A percentile compares a stretch with the other conserved stretches of the same genome.
Conservation (phyloP, 495 filamentous ascomycete genomes). For the Lasiosphaeria miniovina region DNA sequence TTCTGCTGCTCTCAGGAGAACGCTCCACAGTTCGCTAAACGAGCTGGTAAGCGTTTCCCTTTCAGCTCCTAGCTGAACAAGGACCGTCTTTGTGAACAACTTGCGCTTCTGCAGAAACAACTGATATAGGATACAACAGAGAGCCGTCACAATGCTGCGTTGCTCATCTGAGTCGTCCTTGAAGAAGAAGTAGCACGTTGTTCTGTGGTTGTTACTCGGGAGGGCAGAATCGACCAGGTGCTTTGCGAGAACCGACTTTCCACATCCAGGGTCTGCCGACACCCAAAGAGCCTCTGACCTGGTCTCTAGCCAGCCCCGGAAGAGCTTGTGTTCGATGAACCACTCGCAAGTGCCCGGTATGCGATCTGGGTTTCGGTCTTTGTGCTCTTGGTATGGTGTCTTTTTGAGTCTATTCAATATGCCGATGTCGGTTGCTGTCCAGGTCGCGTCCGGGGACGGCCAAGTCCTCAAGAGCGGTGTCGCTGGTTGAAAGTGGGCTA, state of each 20-base stretch:
- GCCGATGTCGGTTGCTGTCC: not conserved
- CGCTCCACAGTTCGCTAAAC: constrained; percentile 41
- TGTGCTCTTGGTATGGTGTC: constrained; percentile 36
- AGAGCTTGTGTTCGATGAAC: constrained; percentile 35
- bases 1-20: constrained; percentile 31
- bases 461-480: not conserved
- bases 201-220: constrained; percentile 17
- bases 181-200: constrained; percentile 56
- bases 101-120: constrained; percentile 34
- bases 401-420: constrained; percentile 19
- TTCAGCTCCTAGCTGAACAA: constrained; percentile 23
- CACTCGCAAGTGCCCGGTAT: constrained; percentile 42
- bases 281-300: constrained; percentile 42
- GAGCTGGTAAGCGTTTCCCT: constrained; percentile 25
- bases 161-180: constrained; percentile 51
- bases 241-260: constrained; percentile 52
- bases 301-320: constrained; percentile 31
- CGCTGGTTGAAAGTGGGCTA: not conserved
- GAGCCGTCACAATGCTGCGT: constrained; percentile 35
- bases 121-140: constrained; percentile 49
- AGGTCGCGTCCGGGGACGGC: not conserved
- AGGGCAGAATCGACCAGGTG: constrained; percentile 41
- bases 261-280: constrained; percentile 54
- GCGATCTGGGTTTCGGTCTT: constrained; percentile 37
- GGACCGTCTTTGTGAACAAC: constrained; percentile 32